These are phyloP conservation scores for Cryptosporidium parvum DNA, from an alignment of 169 alveolate species.

Conservation along the genomic window DNA sequence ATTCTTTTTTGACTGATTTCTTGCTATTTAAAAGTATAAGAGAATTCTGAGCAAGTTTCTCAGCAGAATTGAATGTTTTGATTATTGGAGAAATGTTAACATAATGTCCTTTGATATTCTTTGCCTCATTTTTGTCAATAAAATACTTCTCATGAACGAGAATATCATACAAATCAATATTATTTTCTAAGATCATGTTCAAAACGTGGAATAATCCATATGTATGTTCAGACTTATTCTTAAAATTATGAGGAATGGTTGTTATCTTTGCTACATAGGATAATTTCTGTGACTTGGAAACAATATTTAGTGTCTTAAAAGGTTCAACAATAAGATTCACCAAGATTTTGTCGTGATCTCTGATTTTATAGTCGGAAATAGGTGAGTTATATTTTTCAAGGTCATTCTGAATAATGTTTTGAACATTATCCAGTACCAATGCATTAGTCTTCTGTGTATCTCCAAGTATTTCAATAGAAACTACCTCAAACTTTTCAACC, in stretches of 20 bases:
- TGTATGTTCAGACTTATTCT: not conserved
- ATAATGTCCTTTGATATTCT: not conserved
- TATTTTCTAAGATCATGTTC: not conserved
- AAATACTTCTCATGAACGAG: slow-evolving; percentile 32
- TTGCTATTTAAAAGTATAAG: slow-evolving; percentile 3
- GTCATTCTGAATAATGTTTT: slow-evolving; percentile 14
- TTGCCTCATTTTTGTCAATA: not conserved
- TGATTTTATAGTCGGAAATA: slow-evolving; percentile 1
- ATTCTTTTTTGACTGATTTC: slow-evolving; percentile 2
- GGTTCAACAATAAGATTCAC: slow-evolving; percentile 12
- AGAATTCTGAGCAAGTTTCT: slow-evolving; percentile 9
- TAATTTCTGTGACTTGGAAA: slow-evolving; percentile 8
- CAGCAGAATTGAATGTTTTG: slow-evolving; percentile 28
- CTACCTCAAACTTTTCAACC: slow-evolving; percentile 27
- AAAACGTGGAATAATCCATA: slow-evolving; percentile 21
- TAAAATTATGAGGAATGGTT: slow-evolving; percentile 12
- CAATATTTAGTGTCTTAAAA: not conserved
- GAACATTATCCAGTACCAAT: not conserved
- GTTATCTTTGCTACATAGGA: slow-evolving; percentile 30
- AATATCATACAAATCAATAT: slow-evolving; percentile 42
- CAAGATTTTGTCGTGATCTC: not conserved
- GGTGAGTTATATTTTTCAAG: not conserved
- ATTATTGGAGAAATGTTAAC: slow-evolving; percentile 4
- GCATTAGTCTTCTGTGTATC: not conserved
- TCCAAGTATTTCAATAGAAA: not conserved